Evolutionary conservation across 192 early-diverging fungal genomes (phyloP), one percentile per base, ranked within the genome.

Genomic region (Podochytrium sp.): DNA sequence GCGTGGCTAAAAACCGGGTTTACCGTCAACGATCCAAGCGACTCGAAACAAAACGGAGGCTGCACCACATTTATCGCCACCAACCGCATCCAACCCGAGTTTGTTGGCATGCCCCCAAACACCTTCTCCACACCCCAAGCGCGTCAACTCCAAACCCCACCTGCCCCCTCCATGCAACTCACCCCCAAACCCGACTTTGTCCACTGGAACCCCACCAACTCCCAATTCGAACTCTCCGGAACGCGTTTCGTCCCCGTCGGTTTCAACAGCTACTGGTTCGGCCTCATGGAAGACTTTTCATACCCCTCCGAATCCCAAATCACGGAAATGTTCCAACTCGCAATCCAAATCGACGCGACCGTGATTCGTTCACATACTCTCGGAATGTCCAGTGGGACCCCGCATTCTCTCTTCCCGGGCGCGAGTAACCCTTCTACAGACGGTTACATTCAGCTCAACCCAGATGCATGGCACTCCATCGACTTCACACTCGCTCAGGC

Each of bases 251-350:
- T 62, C 1, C 60, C 60, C 1, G 37, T 39, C 16, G 60, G 60
- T 62, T 62, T 62, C 3, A 62, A 62, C 60, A 29, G 20, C 10
- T 62, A 62, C 39, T 62, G 60, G 60, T 29, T 62, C 16, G 60
- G 60, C 7, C 27, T 39, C 1, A 62, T 35, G 0, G 60, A 62
- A 39, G 60, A 62, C 1, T 40, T 37, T 27, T 0, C 0, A 27
- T 62, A 62, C 27, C 60, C 60, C 27, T 16, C 14, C 1, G 12
- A 18, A 16, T 18, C 60, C 0, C 60, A 62, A 3, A 27, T 62
- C 7, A 27, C 10, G 0, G 32, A 62, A 39, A 62, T 62, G 60
- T 62, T 62, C 38, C 37, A 38, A 14, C 30, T 62, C 30, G 60
- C 60, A 18, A 27, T 18, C 10, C 30, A 62, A 2, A 62, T 3